Evolutionary conservation across 2,329 filamentous ascomycete species (phyloP).

Genomic region (Aspergillus latus): DNA sequence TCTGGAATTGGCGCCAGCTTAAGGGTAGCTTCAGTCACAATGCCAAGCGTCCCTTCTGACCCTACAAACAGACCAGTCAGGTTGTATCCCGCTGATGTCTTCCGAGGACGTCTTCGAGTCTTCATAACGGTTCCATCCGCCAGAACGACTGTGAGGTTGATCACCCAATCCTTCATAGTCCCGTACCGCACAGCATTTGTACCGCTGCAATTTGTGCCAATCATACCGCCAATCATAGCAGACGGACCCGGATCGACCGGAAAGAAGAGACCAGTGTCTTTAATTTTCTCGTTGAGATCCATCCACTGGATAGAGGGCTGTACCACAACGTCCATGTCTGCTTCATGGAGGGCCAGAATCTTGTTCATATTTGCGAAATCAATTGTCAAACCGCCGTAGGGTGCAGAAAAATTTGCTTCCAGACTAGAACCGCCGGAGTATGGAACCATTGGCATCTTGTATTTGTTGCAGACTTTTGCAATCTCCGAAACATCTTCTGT

Average conservation of each 20-base stretch:
- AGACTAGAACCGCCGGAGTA: constrained; percentile 84
- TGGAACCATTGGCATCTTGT: constrained; percentile 78
- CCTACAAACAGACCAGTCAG: constrained; percentile 68
- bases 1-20: constrained; percentile 66
- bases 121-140: constrained; percentile 69
- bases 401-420: constrained; percentile 87
- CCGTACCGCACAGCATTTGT: constrained; percentile 66
- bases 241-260: constrained; percentile 80
- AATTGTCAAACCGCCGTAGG: constrained; percentile 81
- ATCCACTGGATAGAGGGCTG: constrained; percentile 94
- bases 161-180: constrained; percentile 74
- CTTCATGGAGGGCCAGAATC: constrained; percentile 74
- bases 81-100: constrained; percentile 71
- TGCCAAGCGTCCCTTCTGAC: constrained; percentile 68
- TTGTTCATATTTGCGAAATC: constrained; percentile 87
- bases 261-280: constrained; percentile 78
- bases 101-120: constrained; percentile 64
- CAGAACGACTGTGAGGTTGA: constrained; percentile 69
- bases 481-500: constrained; percentile 66
- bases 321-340: constrained; percentile 85
- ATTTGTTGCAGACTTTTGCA: constrained; percentile 71
- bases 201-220: constrained; percentile 67
- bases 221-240: constrained; percentile 59
- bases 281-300: constrained; percentile 74
- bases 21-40: constrained; percentile 70